Conservation (phyloP, 2,329 filamentous ascomycete genomes). For the Fonsecaea nubica region DNA sequence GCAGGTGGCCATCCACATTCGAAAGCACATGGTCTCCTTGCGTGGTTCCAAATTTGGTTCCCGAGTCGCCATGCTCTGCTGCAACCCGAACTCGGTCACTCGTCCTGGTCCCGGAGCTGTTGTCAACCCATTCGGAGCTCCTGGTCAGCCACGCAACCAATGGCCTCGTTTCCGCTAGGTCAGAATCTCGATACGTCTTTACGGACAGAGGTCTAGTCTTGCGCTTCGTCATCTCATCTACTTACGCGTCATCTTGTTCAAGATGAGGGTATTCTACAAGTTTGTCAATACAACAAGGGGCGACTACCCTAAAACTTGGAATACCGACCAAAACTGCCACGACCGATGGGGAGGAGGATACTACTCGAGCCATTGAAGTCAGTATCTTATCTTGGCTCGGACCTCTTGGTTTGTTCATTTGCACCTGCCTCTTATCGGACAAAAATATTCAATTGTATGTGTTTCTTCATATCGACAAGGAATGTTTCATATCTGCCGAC, state of each 20-base stretch:
- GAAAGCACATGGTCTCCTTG: slow-evolving; percentile 99
- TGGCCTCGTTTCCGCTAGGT: slow-evolving; percentile 63
- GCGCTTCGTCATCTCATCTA: slow-evolving; percentile 36
- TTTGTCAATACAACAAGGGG: slow-evolving; percentile 36
- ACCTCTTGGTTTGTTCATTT: slow-evolving; percentile 34
- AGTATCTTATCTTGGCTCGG: slow-evolving; percentile 29
- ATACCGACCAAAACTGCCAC: slow-evolving; percentile 34
- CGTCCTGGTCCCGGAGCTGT: slow-evolving; percentile 82
- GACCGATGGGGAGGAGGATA: slow-evolving; percentile 26
- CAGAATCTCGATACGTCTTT: slow-evolving; percentile 9
- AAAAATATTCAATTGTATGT: slow-evolving; percentile 28
- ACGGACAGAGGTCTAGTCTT: slow-evolving; percentile 8
- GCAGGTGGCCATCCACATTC: slow-evolving; percentile 89
- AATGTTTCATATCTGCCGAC: slow-evolving; percentile 28
- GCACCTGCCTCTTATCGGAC: slow-evolving; percentile 21
- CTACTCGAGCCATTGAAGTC: slow-evolving; percentile 28
- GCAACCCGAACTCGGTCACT: slow-evolving; percentile 87
- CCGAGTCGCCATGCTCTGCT: slow-evolving; percentile 97
- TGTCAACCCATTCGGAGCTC: slow-evolving; percentile 64
- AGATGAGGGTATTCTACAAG: slow-evolving; percentile 39
- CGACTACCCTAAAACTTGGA: slow-evolving; percentile 40
- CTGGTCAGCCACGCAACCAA: slow-evolving; percentile 58
- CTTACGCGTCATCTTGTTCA: slow-evolving; percentile 38
- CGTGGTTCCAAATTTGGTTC: slow-evolving; percentile 98
- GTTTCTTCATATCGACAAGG: slow-evolving; percentile 29